Evolutionary conservation across 345 rosid genomes (phyloP), one percentile per base, ranked within the genome.

Genomic region (Heritiera littoralis): DNA sequence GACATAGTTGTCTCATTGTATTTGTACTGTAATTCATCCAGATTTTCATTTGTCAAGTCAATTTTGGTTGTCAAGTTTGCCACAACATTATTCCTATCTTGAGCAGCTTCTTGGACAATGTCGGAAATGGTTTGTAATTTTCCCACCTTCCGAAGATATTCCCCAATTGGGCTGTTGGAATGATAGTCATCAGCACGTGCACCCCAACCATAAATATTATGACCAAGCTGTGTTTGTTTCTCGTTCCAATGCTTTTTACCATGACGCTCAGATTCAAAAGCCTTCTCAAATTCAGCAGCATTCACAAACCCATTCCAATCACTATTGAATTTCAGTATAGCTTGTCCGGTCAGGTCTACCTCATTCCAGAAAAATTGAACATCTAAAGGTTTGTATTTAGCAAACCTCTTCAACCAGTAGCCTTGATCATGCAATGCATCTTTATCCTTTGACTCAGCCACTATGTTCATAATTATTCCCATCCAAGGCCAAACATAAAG

Each of bases 401-500:
- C 82, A 75, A 92, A 93, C 87, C 67, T 85, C 56, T 86, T 80
- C 82, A 92, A 67, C 98, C 92, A 93, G 76, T 87, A 88, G 1
- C 55, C 86, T 23, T 80, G 61, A 55, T 88, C 89, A 77, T 38
- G 79, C 74, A 85, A 30, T 14, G 35, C 52, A 5, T 63, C 63
- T 9, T 14, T 69, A 70, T 83, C 79, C 10, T 80, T 81, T 30
- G 81, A 67, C 14, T 85, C 84, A 32, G 71, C 67, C 23, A 84
- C 75, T 13, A 86, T 86, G 40, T 87, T 85, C 46, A 81, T 84
- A 11, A 93, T 65, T 17, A 95, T 86, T 55, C 92, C 98, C 91
- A 90, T 91, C 98, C 95, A 92, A 56, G 98, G 98, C 89, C 90
- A 92, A 9, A 95, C 96, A 84, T 86, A 89, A 17, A 78, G 66